phyloP scores from a whole-genome alignment of 176 grass and related monocot genomes.

The Triticum turgidum region DNA sequence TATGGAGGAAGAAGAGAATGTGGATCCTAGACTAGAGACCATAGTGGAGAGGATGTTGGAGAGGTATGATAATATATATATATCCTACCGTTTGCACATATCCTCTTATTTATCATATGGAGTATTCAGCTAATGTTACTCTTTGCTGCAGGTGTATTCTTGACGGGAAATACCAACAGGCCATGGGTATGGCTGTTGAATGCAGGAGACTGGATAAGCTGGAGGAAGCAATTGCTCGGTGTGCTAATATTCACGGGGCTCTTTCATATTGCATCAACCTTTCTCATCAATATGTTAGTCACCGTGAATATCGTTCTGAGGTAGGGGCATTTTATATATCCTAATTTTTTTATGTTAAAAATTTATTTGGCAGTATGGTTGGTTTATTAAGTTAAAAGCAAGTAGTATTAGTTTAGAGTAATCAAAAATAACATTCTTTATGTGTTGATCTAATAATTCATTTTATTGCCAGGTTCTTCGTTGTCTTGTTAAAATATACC shows the following conservation, averaged over 20 bases:
- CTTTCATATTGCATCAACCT: conserved; percentile 94
- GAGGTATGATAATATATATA: conserved; percentile 75
- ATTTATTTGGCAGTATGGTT: background rate
- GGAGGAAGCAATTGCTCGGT: conserved; percentile 74
- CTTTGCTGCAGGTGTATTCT: conserved; percentile 75
- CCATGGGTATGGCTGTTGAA: conserved; percentile 98
- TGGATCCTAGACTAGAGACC: conserved; percentile 86
- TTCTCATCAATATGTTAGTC: conserved; percentile 88
- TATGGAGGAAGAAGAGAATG: conserved; percentile 60
- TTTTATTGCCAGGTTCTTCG: conserved; percentile 63
- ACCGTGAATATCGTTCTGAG: conserved; percentile 96
- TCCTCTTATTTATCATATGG: conserved; percentile 3
- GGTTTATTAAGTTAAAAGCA: background rate
- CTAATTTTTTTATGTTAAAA: background rate
- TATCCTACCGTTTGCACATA: conserved; percentile 13
- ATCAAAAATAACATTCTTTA: background rate
- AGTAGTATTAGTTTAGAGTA: background rate
- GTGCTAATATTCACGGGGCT: conserved; percentile 84
- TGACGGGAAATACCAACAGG: conserved; percentile 94
- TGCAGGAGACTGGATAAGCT: conserved; percentile 95
- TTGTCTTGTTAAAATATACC: conserved; percentile 90
- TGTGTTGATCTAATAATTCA: background rate
- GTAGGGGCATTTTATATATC: conserved; percentile 44
- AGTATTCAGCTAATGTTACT: conserved; percentile 17
- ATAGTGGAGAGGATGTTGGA: conserved; percentile 97